Conservation (phyloP, 805 yeast species). For the Lipomyces starkeyi region DNA sequence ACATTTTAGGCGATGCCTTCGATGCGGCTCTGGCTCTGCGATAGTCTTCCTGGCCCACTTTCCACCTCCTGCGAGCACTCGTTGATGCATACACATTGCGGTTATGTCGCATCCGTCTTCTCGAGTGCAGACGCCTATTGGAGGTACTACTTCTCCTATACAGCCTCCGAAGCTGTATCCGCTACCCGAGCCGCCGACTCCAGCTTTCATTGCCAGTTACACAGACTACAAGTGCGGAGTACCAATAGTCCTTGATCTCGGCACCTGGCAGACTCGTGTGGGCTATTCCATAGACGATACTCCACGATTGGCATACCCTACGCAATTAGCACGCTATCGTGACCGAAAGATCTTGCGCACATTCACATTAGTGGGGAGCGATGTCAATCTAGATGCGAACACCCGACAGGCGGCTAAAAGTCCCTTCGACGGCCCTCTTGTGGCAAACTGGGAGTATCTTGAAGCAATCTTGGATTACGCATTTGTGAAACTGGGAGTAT, state of each 20-base stretch:
- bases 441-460: conserved; percentile 91
- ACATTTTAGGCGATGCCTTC: too few species aligned
- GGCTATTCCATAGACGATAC: conserved; percentile 42
- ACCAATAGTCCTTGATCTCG: conserved; percentile 91
- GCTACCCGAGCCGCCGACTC: conserved; percentile 41
- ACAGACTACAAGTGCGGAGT: conserved; percentile 57
- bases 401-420: conserved; percentile 70
- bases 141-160: conserved; percentile 14
- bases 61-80: not conserved
- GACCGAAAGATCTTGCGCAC: conserved; percentile 67
- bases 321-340: conserved; percentile 71
- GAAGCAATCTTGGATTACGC: conserved; percentile 85
- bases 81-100: not conserved
- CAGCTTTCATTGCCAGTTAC: conserved; percentile 53
- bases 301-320: conserved; percentile 58
- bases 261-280: conserved; percentile 46
- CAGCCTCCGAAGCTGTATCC: conserved; percentile 40
- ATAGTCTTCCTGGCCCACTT: not conserved
- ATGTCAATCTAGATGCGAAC: conserved; percentile 71
- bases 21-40: too few species aligned
- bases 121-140: conserved; percentile 4
- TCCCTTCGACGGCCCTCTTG: conserved; percentile 85
- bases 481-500: conserved; percentile 77
- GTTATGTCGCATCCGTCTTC: conserved; percentile 2
- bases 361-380: conserved; percentile 81